Evolutionary conservation across 2,329 filamentous ascomycete genomes (phyloP).

Genomic region (Verruconis gallopava): DNA sequence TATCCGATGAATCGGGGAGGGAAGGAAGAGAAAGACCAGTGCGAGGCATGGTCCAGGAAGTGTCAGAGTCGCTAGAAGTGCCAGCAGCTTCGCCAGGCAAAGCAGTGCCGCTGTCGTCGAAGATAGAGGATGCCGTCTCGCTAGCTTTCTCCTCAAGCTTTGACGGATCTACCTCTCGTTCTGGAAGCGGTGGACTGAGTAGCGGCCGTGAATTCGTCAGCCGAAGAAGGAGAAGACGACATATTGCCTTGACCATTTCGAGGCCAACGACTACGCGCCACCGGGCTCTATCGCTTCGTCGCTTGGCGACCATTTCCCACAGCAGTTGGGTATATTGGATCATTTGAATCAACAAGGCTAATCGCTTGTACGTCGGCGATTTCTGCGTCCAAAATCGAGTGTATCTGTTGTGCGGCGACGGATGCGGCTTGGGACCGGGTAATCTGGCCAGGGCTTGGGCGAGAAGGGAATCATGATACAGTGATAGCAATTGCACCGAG

Average conservation of each 20-base stretch:
- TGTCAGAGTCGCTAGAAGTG: conserved; percentile 27
- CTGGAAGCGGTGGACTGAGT: conserved; percentile 71
- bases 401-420: conserved; percentile 48
- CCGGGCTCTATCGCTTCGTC: conserved; percentile 63
- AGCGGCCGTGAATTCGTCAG: conserved; percentile 74
- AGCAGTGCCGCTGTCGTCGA: conserved; percentile 9
- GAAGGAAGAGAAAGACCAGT: conserved; percentile 77
- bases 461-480: conserved; percentile 86
- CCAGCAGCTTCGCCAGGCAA: conserved; percentile 11
- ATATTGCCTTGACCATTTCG: conserved; percentile 76
- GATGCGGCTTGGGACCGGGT: conserved; percentile 37
- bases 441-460: conserved; percentile 48
- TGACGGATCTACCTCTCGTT: conserved; percentile 65
- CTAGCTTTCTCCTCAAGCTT: conserved; percentile 38
- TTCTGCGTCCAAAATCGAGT: conserved; percentile 50
- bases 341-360: conserved; percentile 74
- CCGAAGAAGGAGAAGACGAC: conserved; percentile 64
- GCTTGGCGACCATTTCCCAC: conserved; percentile 95
- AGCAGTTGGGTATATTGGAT: conserved; percentile 89
- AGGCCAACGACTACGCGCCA: conserved; percentile 82
- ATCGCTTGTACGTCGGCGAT: conserved; percentile 60
- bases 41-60: conserved; percentile 77
- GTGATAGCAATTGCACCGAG: conserved; percentile 73
- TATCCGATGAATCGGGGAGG: conserved; percentile 67
- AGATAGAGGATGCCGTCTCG: conserved; percentile 25